These are phyloP conservation scores for Monosporascus sp. DNA, from an alignment of 2,329 filamentous ascomycete genomes.

Conservation along the genomic window DNA sequence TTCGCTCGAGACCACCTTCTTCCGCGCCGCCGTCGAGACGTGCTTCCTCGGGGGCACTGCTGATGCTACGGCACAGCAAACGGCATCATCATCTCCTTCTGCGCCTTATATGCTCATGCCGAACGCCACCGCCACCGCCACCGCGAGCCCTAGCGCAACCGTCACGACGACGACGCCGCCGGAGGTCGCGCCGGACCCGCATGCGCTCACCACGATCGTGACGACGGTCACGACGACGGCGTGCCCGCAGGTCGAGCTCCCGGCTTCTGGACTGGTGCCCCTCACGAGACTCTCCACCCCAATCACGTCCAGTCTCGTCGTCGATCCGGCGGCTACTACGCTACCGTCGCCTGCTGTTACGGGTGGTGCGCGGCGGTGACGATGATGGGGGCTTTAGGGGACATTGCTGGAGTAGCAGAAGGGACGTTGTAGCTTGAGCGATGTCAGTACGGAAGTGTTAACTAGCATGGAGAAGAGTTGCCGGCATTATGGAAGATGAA, in stretches of 20 bases:
- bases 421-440: too few relatives aligned
- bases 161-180: neutral
- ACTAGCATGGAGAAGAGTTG: too few relatives aligned
- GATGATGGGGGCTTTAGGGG: too few relatives aligned
- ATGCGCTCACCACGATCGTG: neutral
- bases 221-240: neutral
- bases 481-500: too few relatives aligned
- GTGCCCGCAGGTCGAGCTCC: neutral
- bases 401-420: too few relatives aligned
- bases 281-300: neutral
- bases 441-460: too few relatives aligned
- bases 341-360: too few relatives aligned
- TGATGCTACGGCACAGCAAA: neutral
- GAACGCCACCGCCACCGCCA: slow-evolving; percentile 1
- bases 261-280: neutral
- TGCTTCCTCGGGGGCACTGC: slow-evolving; percentile 9
- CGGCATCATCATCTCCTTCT: too few relatives aligned
- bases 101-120: neutral
- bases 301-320: neutral
- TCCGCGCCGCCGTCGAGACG: slow-evolving; percentile 17
- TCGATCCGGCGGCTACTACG: neutral
- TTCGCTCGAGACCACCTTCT: slow-evolving; percentile 19
- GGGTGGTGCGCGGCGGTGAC: too few relatives aligned
- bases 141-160: neutral
- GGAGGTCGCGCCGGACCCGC: neutral